Conservation (phyloP, 176 grass and related monocot species). For the Ensete glaucum region DNA sequence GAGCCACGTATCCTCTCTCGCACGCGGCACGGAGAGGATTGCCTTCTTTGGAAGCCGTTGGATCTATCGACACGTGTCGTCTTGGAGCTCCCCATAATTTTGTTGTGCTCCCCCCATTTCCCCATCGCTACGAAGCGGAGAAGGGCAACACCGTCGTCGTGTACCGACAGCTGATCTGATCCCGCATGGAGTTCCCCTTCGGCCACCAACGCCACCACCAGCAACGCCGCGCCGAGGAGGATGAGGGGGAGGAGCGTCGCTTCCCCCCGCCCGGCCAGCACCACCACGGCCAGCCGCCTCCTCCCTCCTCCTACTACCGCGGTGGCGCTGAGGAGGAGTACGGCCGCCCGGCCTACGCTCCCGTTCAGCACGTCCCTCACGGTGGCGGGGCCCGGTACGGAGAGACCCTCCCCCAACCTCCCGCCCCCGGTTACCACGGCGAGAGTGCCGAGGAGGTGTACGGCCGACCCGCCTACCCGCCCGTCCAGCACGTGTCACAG, state of each 20-base stretch:
- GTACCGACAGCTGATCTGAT: too few relatives aligned
- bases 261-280: not conserved
- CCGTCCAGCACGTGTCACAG: not conserved
- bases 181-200: slow-evolving; percentile 8
- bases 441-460: not conserved
- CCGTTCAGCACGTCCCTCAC: not conserved
- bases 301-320: slow-evolving; percentile 8
- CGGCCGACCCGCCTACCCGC: not conserved
- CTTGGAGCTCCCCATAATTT: too few relatives aligned
- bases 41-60: too few relatives aligned
- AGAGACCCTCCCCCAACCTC: not conserved
- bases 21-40: too few relatives aligned
- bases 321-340: slow-evolving; percentile 16
- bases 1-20: too few relatives aligned
- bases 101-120: not conserved
- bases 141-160: too few relatives aligned
- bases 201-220: not conserved
- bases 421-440: not conserved
- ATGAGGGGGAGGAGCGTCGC: not conserved
- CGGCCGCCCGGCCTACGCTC: not conserved
- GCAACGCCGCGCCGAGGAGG: not conserved
- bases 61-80: too few relatives aligned
- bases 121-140: too few relatives aligned
- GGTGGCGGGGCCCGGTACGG: not conserved
- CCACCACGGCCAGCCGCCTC: slow-evolving; percentile 32